Evolutionary conservation across 768 basidiomycete species (phyloP).

Genomic region (Amanita rimosa): DNA sequence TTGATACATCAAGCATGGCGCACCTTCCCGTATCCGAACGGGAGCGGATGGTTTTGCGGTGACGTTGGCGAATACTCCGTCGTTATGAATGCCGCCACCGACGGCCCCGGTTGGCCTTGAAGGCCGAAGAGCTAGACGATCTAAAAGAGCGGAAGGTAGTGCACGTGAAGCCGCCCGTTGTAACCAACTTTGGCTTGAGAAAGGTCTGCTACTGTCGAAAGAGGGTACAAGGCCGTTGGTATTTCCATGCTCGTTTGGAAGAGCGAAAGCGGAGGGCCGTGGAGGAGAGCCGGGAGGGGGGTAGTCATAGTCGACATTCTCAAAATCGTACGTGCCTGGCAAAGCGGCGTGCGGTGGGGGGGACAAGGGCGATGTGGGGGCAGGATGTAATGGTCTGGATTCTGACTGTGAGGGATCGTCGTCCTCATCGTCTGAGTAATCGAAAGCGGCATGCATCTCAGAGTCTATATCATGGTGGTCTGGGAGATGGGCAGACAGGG

Average conservation of each 20-base stretch:
- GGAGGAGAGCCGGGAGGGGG: constrained; percentile 83
- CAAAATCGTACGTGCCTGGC: constrained; percentile 62
- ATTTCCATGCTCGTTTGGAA: constrained; percentile 66
- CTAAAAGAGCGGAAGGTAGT: constrained; percentile 41
- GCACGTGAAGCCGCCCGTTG: constrained; percentile 40
- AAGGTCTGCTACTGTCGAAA: constrained; percentile 22
- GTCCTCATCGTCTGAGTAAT: constrained; percentile 66
- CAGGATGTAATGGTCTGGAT: constrained; percentile 41
- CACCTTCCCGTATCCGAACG: constrained; percentile 49
- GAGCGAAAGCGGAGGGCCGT: constrained; percentile 44
- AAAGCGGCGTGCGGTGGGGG: constrained; percentile 13
- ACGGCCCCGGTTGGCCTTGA: constrained; percentile 30
- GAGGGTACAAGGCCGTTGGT: constrained; percentile 60
- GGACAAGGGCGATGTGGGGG: constrained; percentile 19
- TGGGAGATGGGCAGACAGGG: constrained; percentile 46
- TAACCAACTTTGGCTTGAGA: constrained; percentile 38
- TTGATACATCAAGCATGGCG: constrained; percentile 8
- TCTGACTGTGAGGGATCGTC: constrained; percentile 41
- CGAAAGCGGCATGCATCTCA: constrained; percentile 83
- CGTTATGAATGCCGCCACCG: constrained; percentile 64
- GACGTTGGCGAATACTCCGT: constrained; percentile 95
- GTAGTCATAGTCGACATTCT: constrained; percentile 67
- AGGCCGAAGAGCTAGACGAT: constrained; percentile 32
- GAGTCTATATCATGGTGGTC: constrained; percentile 34
- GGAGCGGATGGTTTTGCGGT: constrained; percentile 73